Conservation (phyloP, 257 asterid genomes). For the Cordia subcordata region DNA sequence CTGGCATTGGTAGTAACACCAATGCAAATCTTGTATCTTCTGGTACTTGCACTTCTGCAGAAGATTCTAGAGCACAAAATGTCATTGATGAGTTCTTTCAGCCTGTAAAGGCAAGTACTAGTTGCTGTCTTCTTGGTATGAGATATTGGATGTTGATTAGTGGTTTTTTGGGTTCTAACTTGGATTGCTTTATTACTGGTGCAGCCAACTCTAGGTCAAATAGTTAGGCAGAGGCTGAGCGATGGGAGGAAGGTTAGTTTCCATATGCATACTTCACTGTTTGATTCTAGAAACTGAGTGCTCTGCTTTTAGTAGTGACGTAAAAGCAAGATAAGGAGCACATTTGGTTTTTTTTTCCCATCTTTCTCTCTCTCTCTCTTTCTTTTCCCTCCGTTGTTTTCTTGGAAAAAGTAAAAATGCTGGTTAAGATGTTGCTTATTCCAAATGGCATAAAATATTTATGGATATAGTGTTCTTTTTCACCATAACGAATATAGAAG, state of each 20-base stretch:
- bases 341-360: too few species aligned
- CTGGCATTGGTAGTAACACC: slow-evolving; percentile 39
- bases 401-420: too few species aligned
- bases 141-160: neutral
- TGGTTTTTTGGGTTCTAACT: neutral
- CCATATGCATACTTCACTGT: neutral
- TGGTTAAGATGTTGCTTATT: neutral
- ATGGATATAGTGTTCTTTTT: too few species aligned
- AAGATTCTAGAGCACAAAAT: slow-evolving; percentile 59
- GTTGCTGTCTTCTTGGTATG: neutral
- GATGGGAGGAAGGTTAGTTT: slow-evolving; percentile 89
- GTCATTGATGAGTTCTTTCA: slow-evolving; percentile 79
- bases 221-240: slow-evolving; percentile 72
- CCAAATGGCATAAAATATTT: neutral
- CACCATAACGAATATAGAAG: too few species aligned
- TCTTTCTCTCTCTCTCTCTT: too few species aligned
- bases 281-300: neutral
- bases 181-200: slow-evolving; percentile 1
- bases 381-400: too few species aligned
- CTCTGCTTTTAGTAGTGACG: too few species aligned
- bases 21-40: slow-evolving; percentile 31
- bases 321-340: too few species aligned
- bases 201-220: slow-evolving; percentile 87
- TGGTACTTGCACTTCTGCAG: slow-evolving; percentile 37
- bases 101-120: slow-evolving; percentile 56